These are phyloP conservation scores for Liquidambar formosana DNA, from an alignment of 164 flowering plant species.

Conservation along the genomic window DNA sequence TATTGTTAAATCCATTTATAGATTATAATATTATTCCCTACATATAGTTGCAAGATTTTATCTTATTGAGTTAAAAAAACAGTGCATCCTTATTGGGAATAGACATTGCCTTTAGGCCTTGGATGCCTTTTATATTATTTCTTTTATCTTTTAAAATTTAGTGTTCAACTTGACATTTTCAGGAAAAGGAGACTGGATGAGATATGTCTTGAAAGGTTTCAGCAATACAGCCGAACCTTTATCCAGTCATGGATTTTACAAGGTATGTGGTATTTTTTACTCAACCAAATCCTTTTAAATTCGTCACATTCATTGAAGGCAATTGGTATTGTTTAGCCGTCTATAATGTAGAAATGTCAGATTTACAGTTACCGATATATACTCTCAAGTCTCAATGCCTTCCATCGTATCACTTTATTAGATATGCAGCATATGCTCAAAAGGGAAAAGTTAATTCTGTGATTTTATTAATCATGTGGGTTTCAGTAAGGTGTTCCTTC, in stretches of 20 bases:
- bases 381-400: neutral
- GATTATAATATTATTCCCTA: neutral
- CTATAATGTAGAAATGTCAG: neutral
- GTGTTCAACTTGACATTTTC: conserved; percentile 12
- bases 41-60: neutral
- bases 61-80: no score
- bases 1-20: no score
- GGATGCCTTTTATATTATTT: no score
- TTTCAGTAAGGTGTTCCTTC: neutral
- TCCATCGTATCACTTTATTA: neutral
- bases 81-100: no score
- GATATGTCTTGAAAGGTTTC: conserved; percentile 78
- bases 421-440: neutral
- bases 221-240: conserved; percentile 81
- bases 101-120: no score
- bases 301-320: no score
- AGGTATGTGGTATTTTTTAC: conserved; percentile 41
- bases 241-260: conserved; percentile 97
- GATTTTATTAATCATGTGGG: neutral
- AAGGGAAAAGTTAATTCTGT: neutral
- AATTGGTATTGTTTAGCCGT: no score
- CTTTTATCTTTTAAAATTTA: no score
- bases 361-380: neutral
- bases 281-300: neutral
- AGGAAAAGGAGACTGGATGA: conserved; percentile 95